Conservation (phyloP, 495 filamentous ascomycete genomes). For the Amorphotheca resinae region DNA sequence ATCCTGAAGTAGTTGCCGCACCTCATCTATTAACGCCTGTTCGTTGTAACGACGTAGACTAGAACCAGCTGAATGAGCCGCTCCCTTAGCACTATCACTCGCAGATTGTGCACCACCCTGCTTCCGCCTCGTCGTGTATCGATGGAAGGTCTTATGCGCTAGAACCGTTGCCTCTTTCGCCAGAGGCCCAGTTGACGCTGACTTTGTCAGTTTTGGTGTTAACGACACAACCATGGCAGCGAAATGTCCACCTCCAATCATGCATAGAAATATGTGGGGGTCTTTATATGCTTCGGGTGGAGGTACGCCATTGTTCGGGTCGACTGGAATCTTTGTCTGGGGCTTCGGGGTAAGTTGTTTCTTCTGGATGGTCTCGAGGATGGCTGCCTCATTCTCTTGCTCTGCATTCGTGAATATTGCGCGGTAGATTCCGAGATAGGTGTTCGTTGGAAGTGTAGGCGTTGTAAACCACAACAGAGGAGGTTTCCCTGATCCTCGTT, state of each 20-base stretch:
- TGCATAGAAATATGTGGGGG: conserved; percentile 87
- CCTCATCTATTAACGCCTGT: conserved; percentile 69
- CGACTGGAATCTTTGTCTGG: conserved; percentile 27
- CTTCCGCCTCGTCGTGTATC: conserved; percentile 91
- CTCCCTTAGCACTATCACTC: conserved; percentile 81
- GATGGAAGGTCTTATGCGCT: conserved; percentile 94
- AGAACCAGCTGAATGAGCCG: conserved; percentile 87
- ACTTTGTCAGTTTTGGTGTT: conserved; percentile 63
- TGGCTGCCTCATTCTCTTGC: conserved; percentile 44
- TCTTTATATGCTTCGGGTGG: conserved; percentile 39
- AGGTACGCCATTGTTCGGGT: conserved; percentile 33
- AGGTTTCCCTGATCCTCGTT: conserved; percentile 48
- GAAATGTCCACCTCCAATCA: conserved; percentile 97
- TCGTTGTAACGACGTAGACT: conserved; percentile 89
- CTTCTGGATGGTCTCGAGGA: conserved; percentile 52
- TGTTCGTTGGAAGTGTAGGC: conserved; percentile 58
- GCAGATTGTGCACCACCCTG: conserved; percentile 92
- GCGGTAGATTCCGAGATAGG: conserved; percentile 72
- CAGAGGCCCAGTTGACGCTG: conserved; percentile 47
- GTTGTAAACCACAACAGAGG: conserved; percentile 82
- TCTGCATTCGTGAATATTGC: conserved; percentile 66
- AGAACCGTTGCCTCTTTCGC: conserved; percentile 75
- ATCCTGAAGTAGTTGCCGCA: conserved; percentile 61
- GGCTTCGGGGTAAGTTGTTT: conserved; percentile 64
- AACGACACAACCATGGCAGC: conserved; percentile 91